Evolutionary conservation across 257 asterid genomes (phyloP), one percentile per base, ranked within the genome.

Genomic region (Salvia hispanica): DNA sequence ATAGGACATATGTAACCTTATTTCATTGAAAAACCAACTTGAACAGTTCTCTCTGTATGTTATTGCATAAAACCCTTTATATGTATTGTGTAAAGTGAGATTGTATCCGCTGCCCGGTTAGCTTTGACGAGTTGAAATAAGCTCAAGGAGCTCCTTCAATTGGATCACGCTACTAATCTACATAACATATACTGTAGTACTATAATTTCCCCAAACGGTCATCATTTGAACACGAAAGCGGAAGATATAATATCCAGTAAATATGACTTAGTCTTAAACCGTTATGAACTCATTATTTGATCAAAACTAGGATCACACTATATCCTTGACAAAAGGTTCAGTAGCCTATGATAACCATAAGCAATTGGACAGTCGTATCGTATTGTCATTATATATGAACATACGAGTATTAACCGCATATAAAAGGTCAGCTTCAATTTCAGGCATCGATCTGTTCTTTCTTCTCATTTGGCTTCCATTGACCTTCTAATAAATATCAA

Each of bases 191-290:
- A 55, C 33, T 21, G 25, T 21, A 25, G 31, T 25, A 25, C 31
- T 25, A 55, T 18, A 3, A 12, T 25, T 3, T 6, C 21, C 18
- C 61, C 61, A 56, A 56, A 56, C 3, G 3, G 61, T 31, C 31
- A 56, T 31, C 61, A 31, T 56, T 56, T 56, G 34, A 55, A 8
- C 50, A 57, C 40, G 13, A 43, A 4, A 37, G 1, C 15, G 65
- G 65, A 33, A 52, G 66, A 44, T 53, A 53, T 39, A 25, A 9
- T 34, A 66, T 14, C 56, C 21, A 62, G 7, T 40, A 72, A 44
- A 60, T 28, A 16, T 11, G 37, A 12, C 18, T 42, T 15, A 31
- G 31, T 25, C 31, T 21, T 12, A 58, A 16, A 34, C 31, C 31
- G 31, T 39, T 46, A 57, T 8, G 45, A 6, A 58, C 51, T 13